Base-by-base conservation (phyloP, 805 yeast genomes). In the Pichia kluyveri region DNA sequence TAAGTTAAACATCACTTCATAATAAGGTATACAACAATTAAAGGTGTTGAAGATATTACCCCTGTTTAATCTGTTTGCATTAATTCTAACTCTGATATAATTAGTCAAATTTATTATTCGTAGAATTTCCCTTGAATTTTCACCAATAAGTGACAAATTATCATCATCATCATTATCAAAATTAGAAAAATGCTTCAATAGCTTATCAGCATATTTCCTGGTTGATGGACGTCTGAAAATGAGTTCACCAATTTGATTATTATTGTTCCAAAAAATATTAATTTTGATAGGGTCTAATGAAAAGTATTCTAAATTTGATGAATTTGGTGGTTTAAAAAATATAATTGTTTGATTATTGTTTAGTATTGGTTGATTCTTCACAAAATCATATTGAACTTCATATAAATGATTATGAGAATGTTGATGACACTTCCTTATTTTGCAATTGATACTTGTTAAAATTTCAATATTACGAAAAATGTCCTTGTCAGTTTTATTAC, bases 221-320 rank as follows among this genome's bases (percentile, higher is more conserved):
- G 59, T 58, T 15, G 54, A 54, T 34, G 59, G 53, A 17, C 50
- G 57, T 15, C 48, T 45, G 36, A 54, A 54, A 10, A 49, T 43
- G 4, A 47, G 17, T 8, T 50, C 51, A 14, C 30, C 38, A 1
- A 40, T 32, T 7, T 39, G 38, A 18, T 55, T 55, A n/a, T 51
- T 52, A 12, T 55, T 45, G 7, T 59, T 59, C 68, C 67, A 65
- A 40, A 72, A 71, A 4, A 75, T 71, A 53, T 82, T 83, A 10
- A 89, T 71, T 4, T 79, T 66, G 4, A 88, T 84, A 0, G 96
- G 95, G n/a, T 72, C 68, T 4, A 82, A 60, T 0, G 96, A 82
- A 54, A 79, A 83, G 60, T 85, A 87, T 54, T 89, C 96, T 71
- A 90, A 72, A 50, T 77, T 74, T 30, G 71, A 71, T 18, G 83